phyloP scores from a whole-genome alignment of 352 stramenopile genomes.

The Nothophytophthora sp. region DNA sequence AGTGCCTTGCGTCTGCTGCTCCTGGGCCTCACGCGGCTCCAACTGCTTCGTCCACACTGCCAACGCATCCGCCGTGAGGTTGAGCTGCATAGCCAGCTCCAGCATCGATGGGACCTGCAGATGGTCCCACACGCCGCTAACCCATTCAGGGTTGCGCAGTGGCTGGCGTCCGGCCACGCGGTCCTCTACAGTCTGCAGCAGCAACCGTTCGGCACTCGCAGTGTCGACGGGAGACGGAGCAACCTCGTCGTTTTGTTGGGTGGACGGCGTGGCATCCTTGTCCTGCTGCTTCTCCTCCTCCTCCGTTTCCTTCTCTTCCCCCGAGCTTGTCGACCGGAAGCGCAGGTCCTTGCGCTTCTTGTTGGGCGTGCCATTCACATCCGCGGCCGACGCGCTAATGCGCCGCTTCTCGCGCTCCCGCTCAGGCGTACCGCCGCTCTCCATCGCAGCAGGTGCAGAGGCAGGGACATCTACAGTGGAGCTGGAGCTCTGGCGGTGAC shows the following conservation, averaged over 20 bases:
- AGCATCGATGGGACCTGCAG: conserved; percentile 30
- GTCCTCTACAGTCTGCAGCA: conserved; percentile 35
- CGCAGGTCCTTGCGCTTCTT: conserved; percentile 31
- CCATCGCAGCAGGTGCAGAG: conserved; percentile 2
- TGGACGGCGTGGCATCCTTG: conserved; percentile 4
- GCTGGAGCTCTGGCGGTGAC: too few relatives aligned
- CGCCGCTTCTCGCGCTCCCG: conserved; percentile 30
- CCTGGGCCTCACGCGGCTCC: conserved; percentile 10
- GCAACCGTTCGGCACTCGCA: too few relatives aligned
- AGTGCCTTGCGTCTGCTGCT: conserved; percentile 16
- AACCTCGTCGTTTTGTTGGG: conserved; percentile 15
- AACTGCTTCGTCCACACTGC: conserved; percentile 33
- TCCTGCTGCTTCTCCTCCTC: conserved; percentile 2
- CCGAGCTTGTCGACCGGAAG: conserved; percentile 7
- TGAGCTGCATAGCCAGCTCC: conserved; percentile 40
- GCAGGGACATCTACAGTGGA: conserved; percentile 6
- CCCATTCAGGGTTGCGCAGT: conserved; percentile 27
- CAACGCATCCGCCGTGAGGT: conserved; percentile 39
- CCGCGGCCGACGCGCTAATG: conserved; percentile 16
- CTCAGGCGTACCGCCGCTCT: conserved; percentile 9
- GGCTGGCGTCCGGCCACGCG: conserved; percentile 16
- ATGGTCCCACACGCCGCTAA: conserved; percentile 24
- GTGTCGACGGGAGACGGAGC: too few relatives aligned
- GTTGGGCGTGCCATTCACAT: conserved; percentile 13
- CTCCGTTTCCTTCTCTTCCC: conserved; percentile 11